Evolutionary conservation across 345 rosid species (phyloP), one percentile per base, ranked within the genome.

Genomic region (Odontarrhena argentea): DNA sequence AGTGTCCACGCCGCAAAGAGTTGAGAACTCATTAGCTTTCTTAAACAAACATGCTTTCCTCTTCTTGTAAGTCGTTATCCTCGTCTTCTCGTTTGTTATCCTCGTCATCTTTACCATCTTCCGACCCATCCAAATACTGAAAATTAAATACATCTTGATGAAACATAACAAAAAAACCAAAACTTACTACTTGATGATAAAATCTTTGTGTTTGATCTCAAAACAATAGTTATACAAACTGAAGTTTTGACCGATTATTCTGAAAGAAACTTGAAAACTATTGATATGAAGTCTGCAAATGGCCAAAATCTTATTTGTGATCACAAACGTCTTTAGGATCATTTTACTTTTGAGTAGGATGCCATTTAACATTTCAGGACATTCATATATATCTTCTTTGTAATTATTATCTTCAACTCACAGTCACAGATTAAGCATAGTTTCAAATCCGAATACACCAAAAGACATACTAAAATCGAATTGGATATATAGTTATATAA

Each of bases 1-100:
- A 0, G 79, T 64, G n/a, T 76, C 63, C 6, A 80, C 74, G 7
- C 76, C 81, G 7, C 84, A 80, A 0, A 76, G 76, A n/a, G 69
- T 76, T 45, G 79, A 71, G 55, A 76, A 71, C 57, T 76, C 79
- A 13, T 9, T 24, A 22, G 79, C 79, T 41, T 80, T 77, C 71
- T 77, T 80, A 1, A 32, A 71, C 48, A 80, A 40, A 44, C 81
- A 70, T 9, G 50, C 64, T 57, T 80, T 77, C 11, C 81, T 61
- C 45, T 77, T 80, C 48, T 61, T 68, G 66, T 71, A 80, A 8
- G 79, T 80, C 6, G 60, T 68, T 51, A 68, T 43, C 25, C 81
- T 71, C 0, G 81, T 46, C 42, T 80, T 74, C 68, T 77, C 81
- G 36, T 80, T 77, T 12, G 15, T 43, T 32, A 80, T 74, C 22